Conservation (phyloP, 257 asterid species). For the Eustoma russellianum region DNA sequence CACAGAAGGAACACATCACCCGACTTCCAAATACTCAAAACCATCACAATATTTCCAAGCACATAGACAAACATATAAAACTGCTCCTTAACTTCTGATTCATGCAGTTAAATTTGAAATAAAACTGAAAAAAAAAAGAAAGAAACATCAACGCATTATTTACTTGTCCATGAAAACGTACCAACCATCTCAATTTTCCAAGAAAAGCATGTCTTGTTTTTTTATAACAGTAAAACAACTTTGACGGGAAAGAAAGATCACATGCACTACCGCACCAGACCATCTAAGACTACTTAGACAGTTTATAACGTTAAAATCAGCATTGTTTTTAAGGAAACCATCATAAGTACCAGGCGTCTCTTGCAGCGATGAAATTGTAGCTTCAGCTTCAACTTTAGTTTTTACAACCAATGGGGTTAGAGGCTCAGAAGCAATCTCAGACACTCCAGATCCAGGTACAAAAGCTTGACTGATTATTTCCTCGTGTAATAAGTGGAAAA, state of each 20-base stretch:
- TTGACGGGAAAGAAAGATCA: not conserved
- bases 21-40: not conserved
- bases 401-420: not conserved
- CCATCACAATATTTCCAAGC: no score
- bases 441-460: no score
- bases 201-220: not conserved
- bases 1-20: not conserved
- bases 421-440: not conserved
- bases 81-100: no score
- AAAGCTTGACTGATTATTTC: no score
- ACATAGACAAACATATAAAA: no score
- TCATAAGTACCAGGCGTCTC: slow-evolving; percentile 53
- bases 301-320: not conserved
- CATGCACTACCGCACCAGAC: not conserved
- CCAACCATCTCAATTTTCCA: not conserved
- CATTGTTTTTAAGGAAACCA: not conserved
- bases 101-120: not conserved
- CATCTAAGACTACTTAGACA: not conserved
- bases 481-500: slow-evolving; percentile 63
- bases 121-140: not conserved
- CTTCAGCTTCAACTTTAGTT: slow-evolving; percentile 5
- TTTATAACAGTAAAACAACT: not conserved
- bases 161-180: not conserved
- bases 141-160: not conserved
- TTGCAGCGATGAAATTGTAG: slow-evolving; percentile 32